phyloP scores from a whole-genome alignment of 2,329 filamentous ascomycete species.

The Xylaria sp. region DNA sequence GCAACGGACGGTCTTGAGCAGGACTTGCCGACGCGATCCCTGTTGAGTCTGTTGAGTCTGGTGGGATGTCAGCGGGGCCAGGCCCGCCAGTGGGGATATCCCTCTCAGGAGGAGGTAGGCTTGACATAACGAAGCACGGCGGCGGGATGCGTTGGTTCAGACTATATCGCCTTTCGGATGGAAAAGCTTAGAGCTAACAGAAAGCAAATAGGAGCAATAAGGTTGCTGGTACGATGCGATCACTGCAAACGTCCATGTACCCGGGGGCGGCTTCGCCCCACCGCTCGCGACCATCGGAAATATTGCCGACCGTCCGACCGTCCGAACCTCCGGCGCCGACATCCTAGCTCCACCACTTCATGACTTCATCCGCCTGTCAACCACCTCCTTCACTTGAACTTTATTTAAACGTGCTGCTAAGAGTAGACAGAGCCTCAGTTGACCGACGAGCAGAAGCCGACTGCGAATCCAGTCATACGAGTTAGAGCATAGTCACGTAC shows the following conservation, averaged over 20 bases:
- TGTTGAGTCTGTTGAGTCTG: slow-evolving; percentile 21
- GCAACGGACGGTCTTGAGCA: slow-evolving; percentile 20
- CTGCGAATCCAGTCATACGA: too few relatives aligned
- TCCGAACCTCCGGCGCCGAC: slow-evolving; percentile 10
- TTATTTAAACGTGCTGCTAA: too few relatives aligned
- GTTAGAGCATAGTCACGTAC: too few relatives aligned
- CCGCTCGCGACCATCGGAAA: background rate
- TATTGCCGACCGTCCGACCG: slow-evolving; percentile 19
- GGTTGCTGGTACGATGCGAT: background rate
- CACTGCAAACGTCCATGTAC: background rate
- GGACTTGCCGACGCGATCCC: slow-evolving; percentile 20
- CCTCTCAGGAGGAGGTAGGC: too few relatives aligned
- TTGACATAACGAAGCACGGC: background rate
- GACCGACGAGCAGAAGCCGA: too few relatives aligned
- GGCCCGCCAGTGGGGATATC: background rate
- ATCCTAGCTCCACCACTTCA: background rate
- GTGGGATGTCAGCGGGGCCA: background rate
- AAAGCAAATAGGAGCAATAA: background rate
- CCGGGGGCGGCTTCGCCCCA: too few relatives aligned
- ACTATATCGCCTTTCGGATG: background rate
- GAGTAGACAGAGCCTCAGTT: too few relatives aligned
- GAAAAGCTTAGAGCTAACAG: background rate
- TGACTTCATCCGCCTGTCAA: too few relatives aligned
- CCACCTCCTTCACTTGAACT: too few relatives aligned
- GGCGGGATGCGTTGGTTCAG: background rate